phyloP scores from a whole-genome alignment of 257 asterid species.

The Solanum arcanum region DNA sequence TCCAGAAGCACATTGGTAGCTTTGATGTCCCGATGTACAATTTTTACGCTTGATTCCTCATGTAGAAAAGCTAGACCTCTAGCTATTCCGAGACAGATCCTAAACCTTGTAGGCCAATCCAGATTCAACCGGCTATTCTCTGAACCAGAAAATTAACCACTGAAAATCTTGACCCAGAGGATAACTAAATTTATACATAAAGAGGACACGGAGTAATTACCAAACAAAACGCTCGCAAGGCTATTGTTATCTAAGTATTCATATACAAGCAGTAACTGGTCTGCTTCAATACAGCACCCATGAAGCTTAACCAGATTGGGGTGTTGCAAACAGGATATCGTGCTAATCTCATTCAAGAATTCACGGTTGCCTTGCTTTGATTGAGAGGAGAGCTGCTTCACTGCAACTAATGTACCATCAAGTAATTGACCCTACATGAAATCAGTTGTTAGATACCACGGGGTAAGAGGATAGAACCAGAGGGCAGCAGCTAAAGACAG shows the following conservation, averaged over 20 bases:
- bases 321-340: constrained; percentile 76
- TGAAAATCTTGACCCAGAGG: neutral
- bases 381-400: constrained; percentile 78
- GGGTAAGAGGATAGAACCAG: neutral
- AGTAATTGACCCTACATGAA: constrained; percentile 47
- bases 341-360: constrained; percentile 75
- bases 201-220: constrained; percentile 13
- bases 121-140: constrained; percentile 12
- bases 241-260: constrained; percentile 87
- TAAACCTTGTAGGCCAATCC: constrained; percentile 24
- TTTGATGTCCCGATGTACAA: constrained; percentile 27
- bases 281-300: constrained; percentile 84
- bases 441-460: neutral
- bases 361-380: constrained; percentile 89
- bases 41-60: constrained; percentile 20
- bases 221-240: constrained; percentile 65
- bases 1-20: constrained; percentile 24
- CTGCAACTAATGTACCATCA: constrained; percentile 75
- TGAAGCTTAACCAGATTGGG: constrained; percentile 78
- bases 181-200: neutral
- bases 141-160: constrained; percentile 5
- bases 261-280: constrained; percentile 65
- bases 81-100: constrained; percentile 23
- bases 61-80: constrained; percentile 30
- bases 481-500: neutral